These are phyloP conservation scores for Penicillium vulpinum DNA, from an alignment of 2,329 filamentous ascomycete genomes.

Conservation along the genomic window DNA sequence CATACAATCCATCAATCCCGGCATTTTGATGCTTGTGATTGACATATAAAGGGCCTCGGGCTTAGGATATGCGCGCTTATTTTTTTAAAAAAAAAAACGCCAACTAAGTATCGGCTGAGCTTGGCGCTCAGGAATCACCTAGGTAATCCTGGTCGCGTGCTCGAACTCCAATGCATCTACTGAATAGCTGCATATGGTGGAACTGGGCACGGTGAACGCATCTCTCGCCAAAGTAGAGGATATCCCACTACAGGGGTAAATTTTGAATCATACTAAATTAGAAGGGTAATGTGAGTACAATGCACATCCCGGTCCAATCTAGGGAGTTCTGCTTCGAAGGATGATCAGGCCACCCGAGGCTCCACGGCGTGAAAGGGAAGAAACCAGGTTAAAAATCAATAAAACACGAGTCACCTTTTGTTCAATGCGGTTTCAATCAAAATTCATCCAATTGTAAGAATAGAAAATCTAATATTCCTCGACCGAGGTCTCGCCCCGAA, in stretches of 20 bases:
- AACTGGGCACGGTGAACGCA: background rate
- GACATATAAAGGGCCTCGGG: slow-evolving; percentile 31
- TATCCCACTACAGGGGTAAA: background rate
- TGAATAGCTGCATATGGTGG: slow-evolving; percentile 5
- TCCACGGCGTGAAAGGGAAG: background rate
- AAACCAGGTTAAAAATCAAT: background rate
- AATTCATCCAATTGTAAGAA: background rate
- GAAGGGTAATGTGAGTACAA: background rate
- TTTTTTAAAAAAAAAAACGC: no score
- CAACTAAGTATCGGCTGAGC: background rate
- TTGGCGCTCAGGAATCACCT: background rate
- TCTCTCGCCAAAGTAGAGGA: background rate
- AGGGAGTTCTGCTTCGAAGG: background rate
- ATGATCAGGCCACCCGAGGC: slow-evolving; percentile 2
- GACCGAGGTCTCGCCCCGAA: slow-evolving; percentile 13
- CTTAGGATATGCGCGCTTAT: background rate
- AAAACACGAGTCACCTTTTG: background rate
- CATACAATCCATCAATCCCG: background rate
- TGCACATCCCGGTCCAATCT: background rate
- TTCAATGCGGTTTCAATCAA: background rate
- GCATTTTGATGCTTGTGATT: slow-evolving; percentile 20
- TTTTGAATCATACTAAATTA: background rate
- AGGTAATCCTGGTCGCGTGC: slow-evolving; percentile 8
- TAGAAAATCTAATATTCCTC: background rate
- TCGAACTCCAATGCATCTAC: slow-evolving; percentile 7